Evolutionary conservation across 2,329 filamentous ascomycete genomes (phyloP).

Genomic region (Atkinsonella texensis): DNA sequence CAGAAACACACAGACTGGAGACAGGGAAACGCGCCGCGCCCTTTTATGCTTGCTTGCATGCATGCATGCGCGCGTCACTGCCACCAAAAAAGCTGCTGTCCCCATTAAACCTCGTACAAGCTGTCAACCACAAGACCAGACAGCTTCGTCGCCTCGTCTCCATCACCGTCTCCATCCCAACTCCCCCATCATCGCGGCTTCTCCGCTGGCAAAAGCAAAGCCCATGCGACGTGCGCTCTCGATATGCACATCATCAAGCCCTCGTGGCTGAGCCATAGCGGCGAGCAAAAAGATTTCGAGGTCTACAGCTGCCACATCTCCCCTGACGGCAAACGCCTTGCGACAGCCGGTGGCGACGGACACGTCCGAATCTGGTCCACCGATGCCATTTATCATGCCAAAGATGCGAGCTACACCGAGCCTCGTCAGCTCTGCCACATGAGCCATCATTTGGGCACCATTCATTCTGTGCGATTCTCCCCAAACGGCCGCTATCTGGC

Average conservation of each 20-base stretch:
- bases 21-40: background rate
- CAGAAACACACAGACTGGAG: no score
- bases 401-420: slow-evolving; percentile 56
- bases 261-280: slow-evolving; percentile 89
- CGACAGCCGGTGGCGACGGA: slow-evolving; percentile 92
- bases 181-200: background rate
- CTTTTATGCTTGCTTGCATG: background rate
- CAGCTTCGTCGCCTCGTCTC: background rate
- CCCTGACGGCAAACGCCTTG: slow-evolving; percentile 80
- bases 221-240: slow-evolving; percentile 9
- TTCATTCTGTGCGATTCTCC: slow-evolving; percentile 94
- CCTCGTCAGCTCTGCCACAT: slow-evolving; percentile 94
- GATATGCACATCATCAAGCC: slow-evolving; percentile 84
- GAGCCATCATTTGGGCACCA: slow-evolving; percentile 96
- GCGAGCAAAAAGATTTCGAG: slow-evolving; percentile 96
- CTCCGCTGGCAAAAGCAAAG: background rate
- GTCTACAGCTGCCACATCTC: slow-evolving; percentile 98
- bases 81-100: background rate
- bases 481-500: slow-evolving; percentile 90
- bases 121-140: background rate
- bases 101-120: background rate
- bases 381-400: slow-evolving; percentile 77
- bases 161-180: background rate
- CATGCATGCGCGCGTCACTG: background rate
- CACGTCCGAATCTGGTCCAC: slow-evolving; percentile 97